phyloP scores from a whole-genome alignment of 768 basidiomycete genomes.

The Termitomyces sp. region DNA sequence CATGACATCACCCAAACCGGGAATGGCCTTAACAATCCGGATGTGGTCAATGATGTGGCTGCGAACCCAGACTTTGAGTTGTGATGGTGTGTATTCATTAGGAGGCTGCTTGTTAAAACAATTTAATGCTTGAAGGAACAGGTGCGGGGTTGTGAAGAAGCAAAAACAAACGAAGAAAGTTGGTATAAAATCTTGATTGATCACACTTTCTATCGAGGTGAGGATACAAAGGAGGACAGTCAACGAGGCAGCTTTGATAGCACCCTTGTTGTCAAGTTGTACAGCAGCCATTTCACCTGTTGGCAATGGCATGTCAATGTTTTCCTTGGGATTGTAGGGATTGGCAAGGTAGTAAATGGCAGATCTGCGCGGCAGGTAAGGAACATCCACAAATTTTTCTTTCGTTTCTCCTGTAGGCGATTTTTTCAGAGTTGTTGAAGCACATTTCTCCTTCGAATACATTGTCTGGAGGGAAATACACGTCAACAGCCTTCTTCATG shows the following conservation, averaged over 20 bases:
- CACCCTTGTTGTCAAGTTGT: conserved; percentile 22
- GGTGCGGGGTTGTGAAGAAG: conserved; percentile 52
- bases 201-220: conserved; percentile 35
- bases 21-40: conserved; percentile 57
- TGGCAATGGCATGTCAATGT: conserved; percentile 24
- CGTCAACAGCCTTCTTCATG: no score
- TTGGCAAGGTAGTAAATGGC: conserved; percentile 22
- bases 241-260: conserved; percentile 31
- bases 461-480: no score
- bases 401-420: not conserved
- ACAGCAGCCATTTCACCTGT: conserved; percentile 18
- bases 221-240: conserved; percentile 42
- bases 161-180: conserved; percentile 74
- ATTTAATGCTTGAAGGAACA: conserved; percentile 34
- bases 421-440: not conserved
- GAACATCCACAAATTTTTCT: conserved; percentile 5
- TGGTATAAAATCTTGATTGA: conserved; percentile 41
- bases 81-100: conserved; percentile 21
- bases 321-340: conserved; percentile 20
- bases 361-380: conserved; percentile 24
- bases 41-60: conserved; percentile 50
- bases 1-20: conserved; percentile 21
- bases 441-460: not conserved
- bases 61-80: conserved; percentile 33
- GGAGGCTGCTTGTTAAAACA: conserved; percentile 45